Evolutionary conservation across 345 rosid species (phyloP).

Genomic region (Dovyalis caffra): DNA sequence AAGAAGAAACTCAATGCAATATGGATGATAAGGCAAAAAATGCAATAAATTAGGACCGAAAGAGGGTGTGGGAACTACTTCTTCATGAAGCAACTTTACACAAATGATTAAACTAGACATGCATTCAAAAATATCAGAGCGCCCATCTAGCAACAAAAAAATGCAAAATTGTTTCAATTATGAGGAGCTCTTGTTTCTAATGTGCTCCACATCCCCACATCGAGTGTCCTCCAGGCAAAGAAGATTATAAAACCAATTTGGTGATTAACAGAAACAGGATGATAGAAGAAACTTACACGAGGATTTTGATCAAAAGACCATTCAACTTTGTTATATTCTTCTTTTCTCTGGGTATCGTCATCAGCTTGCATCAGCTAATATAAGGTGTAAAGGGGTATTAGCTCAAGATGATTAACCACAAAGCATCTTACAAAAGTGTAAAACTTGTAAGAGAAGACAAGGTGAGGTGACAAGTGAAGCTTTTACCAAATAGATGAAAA

Average conservation of each 20-base stretch:
- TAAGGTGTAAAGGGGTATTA: conserved; percentile 14
- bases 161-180: too few species aligned
- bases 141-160: neutral
- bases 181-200: too few species aligned
- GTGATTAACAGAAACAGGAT: neutral
- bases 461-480: neutral
- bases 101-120: neutral
- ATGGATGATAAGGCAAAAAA: neutral
- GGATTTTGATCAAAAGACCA: conserved; percentile 68
- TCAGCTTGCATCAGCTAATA: conserved; percentile 52
- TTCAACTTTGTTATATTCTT: conserved; percentile 72
- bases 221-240: neutral
- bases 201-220: neutral
- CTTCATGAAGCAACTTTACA: neutral
- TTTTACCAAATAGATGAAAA: neutral
- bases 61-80: neutral
- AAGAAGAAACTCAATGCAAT: neutral
- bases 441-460: neutral
- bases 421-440: neutral
- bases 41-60: neutral
- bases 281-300: conserved; percentile 48
- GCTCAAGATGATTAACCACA: conserved; percentile 1
- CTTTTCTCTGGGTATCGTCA: conserved; percentile 41
- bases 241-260: conserved; percentile 2
- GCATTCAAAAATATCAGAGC: neutral